Conservation (phyloP, 441 rosid genomes). For the Adansonia gregorii region DNA sequence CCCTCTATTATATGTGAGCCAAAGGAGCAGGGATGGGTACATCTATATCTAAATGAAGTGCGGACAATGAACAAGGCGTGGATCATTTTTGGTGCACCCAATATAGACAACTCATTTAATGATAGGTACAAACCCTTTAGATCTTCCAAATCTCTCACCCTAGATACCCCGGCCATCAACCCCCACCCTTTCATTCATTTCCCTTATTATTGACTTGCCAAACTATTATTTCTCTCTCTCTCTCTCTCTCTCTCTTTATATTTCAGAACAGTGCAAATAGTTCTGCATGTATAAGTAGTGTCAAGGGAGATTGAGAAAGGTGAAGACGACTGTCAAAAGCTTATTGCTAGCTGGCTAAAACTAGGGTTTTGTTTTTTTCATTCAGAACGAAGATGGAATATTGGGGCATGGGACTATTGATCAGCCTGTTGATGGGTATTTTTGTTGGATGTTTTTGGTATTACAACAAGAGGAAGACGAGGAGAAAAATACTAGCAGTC, state of each 20-base stretch:
- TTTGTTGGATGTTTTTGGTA: conserved; percentile 36
- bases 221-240: background rate
- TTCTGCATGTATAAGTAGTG: conserved; percentile 17
- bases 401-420: conserved; percentile 42
- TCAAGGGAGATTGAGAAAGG: background rate
- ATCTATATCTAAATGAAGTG: conserved; percentile 36
- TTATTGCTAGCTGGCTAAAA: background rate
- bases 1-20: background rate
- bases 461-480: conserved; percentile 21
- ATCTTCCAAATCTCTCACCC: conserved; percentile 35
- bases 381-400: conserved; percentile 33
- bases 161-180: too few species aligned
- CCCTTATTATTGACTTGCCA: background rate
- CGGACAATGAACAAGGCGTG: conserved; percentile 54
- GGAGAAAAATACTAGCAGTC: background rate
- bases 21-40: conserved; percentile 31
- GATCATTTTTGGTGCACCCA: conserved; percentile 46
- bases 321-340: background rate
- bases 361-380: conserved; percentile 11
- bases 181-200: background rate
- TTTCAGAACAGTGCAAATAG: conserved; percentile 13
- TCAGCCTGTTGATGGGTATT: conserved; percentile 38
- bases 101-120: conserved; percentile 57
- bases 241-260: conserved; percentile 21
- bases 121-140: conserved; percentile 28